Percentiles rank a stretch among this genome's conserved stretches.
phyloP scores from a whole-genome alignment of 176 grass and related monocot species.

The Tillandsia leiboldiana region DNA sequence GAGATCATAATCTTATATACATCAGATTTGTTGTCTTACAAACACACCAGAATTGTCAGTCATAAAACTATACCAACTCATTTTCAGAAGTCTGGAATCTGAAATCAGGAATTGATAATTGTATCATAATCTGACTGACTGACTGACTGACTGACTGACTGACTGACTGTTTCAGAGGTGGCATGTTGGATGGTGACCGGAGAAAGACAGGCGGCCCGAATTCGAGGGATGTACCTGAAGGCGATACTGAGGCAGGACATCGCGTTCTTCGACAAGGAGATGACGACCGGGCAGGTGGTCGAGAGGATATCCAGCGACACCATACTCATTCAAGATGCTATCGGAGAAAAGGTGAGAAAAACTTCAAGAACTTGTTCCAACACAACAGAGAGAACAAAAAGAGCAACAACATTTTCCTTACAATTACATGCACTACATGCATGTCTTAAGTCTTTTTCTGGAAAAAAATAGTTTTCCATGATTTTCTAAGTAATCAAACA shows the following conservation, averaged over 20 bases:
- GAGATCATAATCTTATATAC: too few species aligned
- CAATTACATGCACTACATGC: not conserved
- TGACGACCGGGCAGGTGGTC: constrained; percentile 45
- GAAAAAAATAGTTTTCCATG: too few species aligned
- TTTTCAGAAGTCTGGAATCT: too few species aligned
- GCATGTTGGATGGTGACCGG: constrained; percentile 74
- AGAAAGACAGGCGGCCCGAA: constrained; percentile 56
- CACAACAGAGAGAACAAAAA: not conserved
- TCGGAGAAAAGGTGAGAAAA: constrained; percentile 56
- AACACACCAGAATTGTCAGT: too few species aligned
- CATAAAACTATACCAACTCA: too few species aligned
- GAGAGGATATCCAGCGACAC: constrained; percentile 58
- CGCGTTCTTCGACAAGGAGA: constrained; percentile 67
- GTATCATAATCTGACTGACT: not conserved
- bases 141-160: not conserved
- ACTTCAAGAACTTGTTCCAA: not conserved
- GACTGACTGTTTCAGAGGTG: constrained; percentile 38
- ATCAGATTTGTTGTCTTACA: too few species aligned
- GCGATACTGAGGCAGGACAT: constrained; percentile 67
- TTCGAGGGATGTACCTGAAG: constrained; percentile 67
- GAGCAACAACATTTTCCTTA: not conserved
- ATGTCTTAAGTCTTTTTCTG: too few species aligned
- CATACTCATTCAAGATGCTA: constrained; percentile 56
- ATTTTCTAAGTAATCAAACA: too few species aligned
- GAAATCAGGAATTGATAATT: too few species aligned